phyloP scores from a whole-genome alignment of 768 basidiomycete genomes.

The Phanerodontia chrysosporium region DNA sequence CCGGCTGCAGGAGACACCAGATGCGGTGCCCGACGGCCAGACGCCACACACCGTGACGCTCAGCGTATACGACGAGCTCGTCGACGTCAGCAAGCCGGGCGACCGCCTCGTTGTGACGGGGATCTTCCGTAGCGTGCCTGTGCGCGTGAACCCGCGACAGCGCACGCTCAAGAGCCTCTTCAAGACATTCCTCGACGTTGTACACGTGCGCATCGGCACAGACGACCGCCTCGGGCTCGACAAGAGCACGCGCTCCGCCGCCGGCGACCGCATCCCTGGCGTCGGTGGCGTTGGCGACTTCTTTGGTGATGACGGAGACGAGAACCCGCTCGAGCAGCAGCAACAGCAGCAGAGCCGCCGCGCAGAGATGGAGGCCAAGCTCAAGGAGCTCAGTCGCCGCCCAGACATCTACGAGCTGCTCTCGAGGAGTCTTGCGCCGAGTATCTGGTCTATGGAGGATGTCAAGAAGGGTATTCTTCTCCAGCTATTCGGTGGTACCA shows the following conservation, averaged over 20 bases:
- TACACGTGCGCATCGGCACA: conserved; percentile 79
- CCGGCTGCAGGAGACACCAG: conserved; percentile 94
- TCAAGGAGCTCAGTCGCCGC: conserved; percentile 65
- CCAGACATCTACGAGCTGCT: conserved; percentile 87
- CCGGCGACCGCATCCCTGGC: conserved; percentile 65
- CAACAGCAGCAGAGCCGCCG: conserved; percentile 40
- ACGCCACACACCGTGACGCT: conserved; percentile 96
- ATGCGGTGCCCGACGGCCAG: conserved; percentile 96
- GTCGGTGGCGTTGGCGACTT: conserved; percentile 65
- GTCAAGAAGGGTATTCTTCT: conserved; percentile 97
- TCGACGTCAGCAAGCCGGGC: conserved; percentile 94
- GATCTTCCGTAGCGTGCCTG: conserved; percentile 92
- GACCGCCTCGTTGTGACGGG: conserved; percentile 89
- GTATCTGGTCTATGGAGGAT: conserved; percentile 98
- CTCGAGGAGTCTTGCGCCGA: conserved; percentile 83
- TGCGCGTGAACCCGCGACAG: conserved; percentile 91
- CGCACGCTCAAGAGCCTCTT: conserved; percentile 91
- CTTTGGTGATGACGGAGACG: conserved; percentile 59
- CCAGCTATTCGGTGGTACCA: conserved; percentile 96
- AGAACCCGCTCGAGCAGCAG: conserved; percentile 37
- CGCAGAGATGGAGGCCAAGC: conserved; percentile 76
- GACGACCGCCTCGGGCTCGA: conserved; percentile 69
- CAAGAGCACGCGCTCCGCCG: conserved; percentile 66
- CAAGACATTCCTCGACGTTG: conserved; percentile 96
- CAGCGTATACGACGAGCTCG: conserved; percentile 97